Percentiles rank a stretch among this genome's conserved stretches.
phyloP scores from a whole-genome alignment of 169 alveolate genomes.

The Babesia ovis region DNA sequence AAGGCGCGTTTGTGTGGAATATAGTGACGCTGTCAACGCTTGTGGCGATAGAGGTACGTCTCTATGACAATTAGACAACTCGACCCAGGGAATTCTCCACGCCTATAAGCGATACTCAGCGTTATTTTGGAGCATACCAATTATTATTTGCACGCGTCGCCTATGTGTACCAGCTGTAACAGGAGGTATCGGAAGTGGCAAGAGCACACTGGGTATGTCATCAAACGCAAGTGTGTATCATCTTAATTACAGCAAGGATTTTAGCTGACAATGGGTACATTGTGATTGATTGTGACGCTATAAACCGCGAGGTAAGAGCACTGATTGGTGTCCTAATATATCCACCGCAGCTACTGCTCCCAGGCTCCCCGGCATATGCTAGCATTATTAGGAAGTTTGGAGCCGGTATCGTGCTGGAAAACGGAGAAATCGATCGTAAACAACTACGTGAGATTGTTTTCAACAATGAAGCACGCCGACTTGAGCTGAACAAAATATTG shows the following conservation, averaged over 20 bases:
- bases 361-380: slow-evolving; percentile 72
- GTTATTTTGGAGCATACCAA: slow-evolving; percentile 55
- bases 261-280: slow-evolving; percentile 26
- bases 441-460: slow-evolving; percentile 75
- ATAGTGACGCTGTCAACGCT: background rate
- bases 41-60: slow-evolving; percentile 9
- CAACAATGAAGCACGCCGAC: slow-evolving; percentile 69
- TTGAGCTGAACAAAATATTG: slow-evolving; percentile 69
- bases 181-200: slow-evolving; percentile 81
- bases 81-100: slow-evolving; percentile 48
- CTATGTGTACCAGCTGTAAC: slow-evolving; percentile 77
- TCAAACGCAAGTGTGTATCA: background rate
- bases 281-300: slow-evolving; percentile 66
- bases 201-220: slow-evolving; percentile 74
- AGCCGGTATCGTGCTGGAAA: slow-evolving; percentile 64
- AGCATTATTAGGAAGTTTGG: slow-evolving; percentile 73
- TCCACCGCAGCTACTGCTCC: slow-evolving; percentile 58
- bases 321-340: slow-evolving; percentile 23
- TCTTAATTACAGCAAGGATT: background rate
- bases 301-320: slow-evolving; percentile 71
- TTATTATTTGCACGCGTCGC: slow-evolving; percentile 63
- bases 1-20: background rate
- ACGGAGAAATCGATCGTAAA: slow-evolving; percentile 72
- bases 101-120: slow-evolving; percentile 32
- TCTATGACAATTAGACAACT: background rate